Base-by-base conservation (phyloP, 2,329 filamentous ascomycete species). In the Cladosporium sp. region DNA sequence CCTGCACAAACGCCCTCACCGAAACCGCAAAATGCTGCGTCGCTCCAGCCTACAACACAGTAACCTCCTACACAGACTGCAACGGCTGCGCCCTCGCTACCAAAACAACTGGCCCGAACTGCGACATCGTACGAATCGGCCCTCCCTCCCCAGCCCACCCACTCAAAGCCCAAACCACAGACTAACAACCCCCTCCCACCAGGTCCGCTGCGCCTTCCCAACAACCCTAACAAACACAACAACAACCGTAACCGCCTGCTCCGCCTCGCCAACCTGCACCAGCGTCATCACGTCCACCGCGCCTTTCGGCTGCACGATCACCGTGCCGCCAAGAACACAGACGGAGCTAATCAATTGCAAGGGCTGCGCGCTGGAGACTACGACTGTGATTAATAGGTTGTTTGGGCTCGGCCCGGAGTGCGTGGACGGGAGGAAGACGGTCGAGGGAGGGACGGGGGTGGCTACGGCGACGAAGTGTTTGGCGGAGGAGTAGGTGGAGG, bases 21-120 rank as follows among this genome's bases (percentile, higher is more conserved):
- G 18, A 59, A 30, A 16, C 26, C 10, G 18, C 39, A 36, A n/a
- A 26, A 16, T 68, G 67, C 61, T 66, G 67, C 32, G 34, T 43
- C 6, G 36, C 57, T 11, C 26, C 54, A 14, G 36, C 53, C 26
- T 34, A 53, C 21, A 26, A 58, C 30, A 66, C 62, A 5, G 36
- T 34, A 34, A 65, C 61, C 13, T 43, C 61, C 7, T 65, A 65
- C 48, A 48, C 54, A 39, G 48, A 66, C 58, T 67, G 66, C 39
- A 28, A 30, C 2, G 61, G 65, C 61, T 68, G 67, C 46, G n/a
- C 46, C 2, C 26, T 65, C 1, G 26, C 26, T 18, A 58, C 65
- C 7, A 51, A 53, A 25, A 63, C 60, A 5, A 18, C 34, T 16
- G 49, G 25, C 16, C 25, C 21, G 6, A 21, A 53, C 7, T 63